phyloP scores from a whole-genome alignment of 306 rosid genomes.

The Ormosia semicastrata region DNA sequence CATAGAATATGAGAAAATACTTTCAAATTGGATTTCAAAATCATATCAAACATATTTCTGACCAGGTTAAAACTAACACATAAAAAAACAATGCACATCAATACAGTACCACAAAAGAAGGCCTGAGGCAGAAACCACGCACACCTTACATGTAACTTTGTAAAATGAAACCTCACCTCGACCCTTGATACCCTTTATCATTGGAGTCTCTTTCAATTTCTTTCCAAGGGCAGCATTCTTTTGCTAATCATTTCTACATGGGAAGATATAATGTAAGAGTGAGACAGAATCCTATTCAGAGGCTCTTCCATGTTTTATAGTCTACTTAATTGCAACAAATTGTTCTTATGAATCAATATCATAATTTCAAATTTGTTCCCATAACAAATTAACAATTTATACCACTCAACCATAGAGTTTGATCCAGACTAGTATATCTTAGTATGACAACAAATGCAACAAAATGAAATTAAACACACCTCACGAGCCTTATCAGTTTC shows the following conservation, averaged over 20 bases:
- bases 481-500: conserved; percentile 91
- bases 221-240: conserved; percentile 81
- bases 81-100: background rate
- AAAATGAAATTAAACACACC: conserved; percentile 46
- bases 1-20: conserved; percentile 5
- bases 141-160: conserved; percentile 91
- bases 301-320: background rate
- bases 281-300: background rate
- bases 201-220: conserved; percentile 68
- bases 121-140: conserved; percentile 18
- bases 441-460: background rate
- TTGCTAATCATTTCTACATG: conserved; percentile 75
- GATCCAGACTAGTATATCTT: background rate
- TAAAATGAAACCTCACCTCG: conserved; percentile 95
- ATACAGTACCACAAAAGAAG: conserved; percentile 26
- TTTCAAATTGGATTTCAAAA: conserved; percentile 19
- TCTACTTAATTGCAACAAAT: background rate
- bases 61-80: background rate
- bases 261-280: conserved; percentile 16
- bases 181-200: conserved; percentile 65
- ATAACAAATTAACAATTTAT: conserved; percentile 1
- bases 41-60: background rate
- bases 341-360: background rate
- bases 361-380: background rate
- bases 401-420: background rate